Percentiles rank a stretch among this genome's conserved stretches.
These are phyloP conservation scores for Aspergillus cristatus DNA, from an alignment of 495 filamentous ascomycete genomes.

Conservation along the genomic window DNA sequence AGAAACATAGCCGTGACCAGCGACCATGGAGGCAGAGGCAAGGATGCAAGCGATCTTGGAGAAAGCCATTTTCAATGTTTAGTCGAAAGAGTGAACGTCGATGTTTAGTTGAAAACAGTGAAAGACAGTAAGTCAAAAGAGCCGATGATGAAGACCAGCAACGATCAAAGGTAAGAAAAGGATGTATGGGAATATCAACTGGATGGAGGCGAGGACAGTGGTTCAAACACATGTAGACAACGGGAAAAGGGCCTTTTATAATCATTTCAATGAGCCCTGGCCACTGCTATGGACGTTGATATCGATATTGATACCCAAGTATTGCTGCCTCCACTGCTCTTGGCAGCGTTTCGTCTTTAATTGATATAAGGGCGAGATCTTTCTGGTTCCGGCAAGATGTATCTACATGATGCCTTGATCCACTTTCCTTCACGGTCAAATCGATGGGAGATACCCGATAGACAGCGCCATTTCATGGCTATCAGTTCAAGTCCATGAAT, in stretches of 20 bases:
- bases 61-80: constrained; percentile 13
- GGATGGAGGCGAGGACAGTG: neutral
- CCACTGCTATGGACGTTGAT: neutral
- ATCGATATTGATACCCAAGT: neutral
- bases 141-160: constrained; percentile 7
- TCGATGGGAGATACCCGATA: no score
- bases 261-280: neutral
- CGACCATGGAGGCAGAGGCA: constrained; percentile 36
- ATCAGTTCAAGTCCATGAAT: no score
- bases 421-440: no score
- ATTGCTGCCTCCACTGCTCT: neutral
- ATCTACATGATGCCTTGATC: no score
- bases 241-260: neutral
- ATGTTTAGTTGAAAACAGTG: no score
- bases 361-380: neutral
- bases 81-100: constrained; percentile 1
- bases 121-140: constrained; percentile 10
- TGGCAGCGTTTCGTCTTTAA: neutral
- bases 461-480: no score
- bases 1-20: constrained; percentile 49
- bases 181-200: neutral
- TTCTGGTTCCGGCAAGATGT: neutral
- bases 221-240: neutral
- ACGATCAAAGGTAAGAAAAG: neutral
- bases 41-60: constrained; percentile 28